These are phyloP conservation scores for Homolaphlyctis polyrhiza DNA, from an alignment of 371 early-diverging fungal genomes.

Conservation along the genomic window DNA sequence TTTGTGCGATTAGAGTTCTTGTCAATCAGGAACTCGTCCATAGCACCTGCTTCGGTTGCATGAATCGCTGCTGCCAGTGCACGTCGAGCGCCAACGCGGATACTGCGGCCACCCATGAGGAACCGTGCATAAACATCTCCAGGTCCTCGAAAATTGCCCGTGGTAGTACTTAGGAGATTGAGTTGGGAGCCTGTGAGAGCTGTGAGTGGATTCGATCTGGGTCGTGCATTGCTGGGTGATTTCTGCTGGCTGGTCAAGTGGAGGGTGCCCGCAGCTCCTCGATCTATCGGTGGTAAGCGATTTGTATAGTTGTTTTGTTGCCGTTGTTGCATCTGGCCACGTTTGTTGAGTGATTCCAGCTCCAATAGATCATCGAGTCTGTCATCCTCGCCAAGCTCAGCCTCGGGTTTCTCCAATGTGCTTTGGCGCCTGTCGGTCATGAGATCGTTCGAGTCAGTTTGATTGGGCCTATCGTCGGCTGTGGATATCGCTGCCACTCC, in stretches of 20 bases:
- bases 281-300: no score
- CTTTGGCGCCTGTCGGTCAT: no score
- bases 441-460: no score
- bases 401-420: no score
- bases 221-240: background rate
- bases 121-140: constrained; percentile 24
- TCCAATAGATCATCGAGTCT: no score
- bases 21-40: background rate
- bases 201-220: constrained; percentile 1
- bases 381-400: no score
- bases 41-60: constrained; percentile 8
- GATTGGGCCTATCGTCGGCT: no score
- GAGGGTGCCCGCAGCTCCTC: background rate
- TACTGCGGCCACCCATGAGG: constrained; percentile 10
- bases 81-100: background rate
- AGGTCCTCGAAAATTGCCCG: constrained; percentile 19
- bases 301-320: no score
- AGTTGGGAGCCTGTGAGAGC: constrained; percentile 24
- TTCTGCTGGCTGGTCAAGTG: background rate
- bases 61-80: constrained; percentile 1
- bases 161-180: constrained; percentile 20
- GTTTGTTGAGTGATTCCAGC: no score
- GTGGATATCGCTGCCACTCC: no score
- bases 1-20: constrained; percentile 5
- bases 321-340: no score